A percentile compares a stretch with the other conserved stretches of the same genome.
phyloP scores from a whole-genome alignment of 257 asterid genomes.

The Catharanthus roseus region DNA sequence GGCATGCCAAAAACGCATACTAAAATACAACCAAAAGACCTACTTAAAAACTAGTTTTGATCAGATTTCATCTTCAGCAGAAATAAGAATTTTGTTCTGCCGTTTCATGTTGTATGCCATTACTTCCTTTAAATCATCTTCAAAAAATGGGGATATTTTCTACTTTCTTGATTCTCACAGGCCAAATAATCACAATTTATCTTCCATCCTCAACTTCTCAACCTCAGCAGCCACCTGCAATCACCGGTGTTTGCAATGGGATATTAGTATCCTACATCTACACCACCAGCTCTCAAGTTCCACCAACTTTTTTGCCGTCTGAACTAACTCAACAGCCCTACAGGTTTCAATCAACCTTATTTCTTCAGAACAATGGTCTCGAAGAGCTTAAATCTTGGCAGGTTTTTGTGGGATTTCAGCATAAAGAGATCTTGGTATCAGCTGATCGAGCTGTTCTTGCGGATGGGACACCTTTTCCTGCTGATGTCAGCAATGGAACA shows the following conservation, averaged over 20 bases:
- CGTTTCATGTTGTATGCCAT: not conserved
- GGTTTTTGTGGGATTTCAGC: constrained; percentile 60
- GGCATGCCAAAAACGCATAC: not conserved
- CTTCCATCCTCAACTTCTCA: constrained; percentile 42
- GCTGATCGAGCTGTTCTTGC: constrained; percentile 51
- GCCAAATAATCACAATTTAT: constrained; percentile 18
- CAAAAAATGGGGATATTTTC: constrained; percentile 17
- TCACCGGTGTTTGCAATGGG: constrained; percentile 40
- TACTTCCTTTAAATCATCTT: constrained; percentile 18
- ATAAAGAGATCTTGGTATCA: constrained; percentile 50
- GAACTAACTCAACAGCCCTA: constrained; percentile 46
- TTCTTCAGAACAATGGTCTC: constrained; percentile 46
- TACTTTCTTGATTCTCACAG: constrained; percentile 16
- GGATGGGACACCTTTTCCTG: constrained; percentile 50
- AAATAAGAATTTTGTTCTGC: not conserved
- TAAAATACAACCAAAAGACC: too few relatives aligned
- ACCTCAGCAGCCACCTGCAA: constrained; percentile 16
- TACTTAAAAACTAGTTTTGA: not conserved
- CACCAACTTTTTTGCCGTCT: constrained; percentile 34
- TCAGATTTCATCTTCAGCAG: not conserved
- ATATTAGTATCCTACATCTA: constrained; percentile 38
- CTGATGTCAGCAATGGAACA: constrained; percentile 54
- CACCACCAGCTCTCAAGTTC: constrained; percentile 25
- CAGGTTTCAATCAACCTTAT: constrained; percentile 49
- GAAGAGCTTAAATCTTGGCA: constrained; percentile 52